phyloP scores from a whole-genome alignment of 768 basidiomycete species.

The Phanerochaete carnosa region DNA sequence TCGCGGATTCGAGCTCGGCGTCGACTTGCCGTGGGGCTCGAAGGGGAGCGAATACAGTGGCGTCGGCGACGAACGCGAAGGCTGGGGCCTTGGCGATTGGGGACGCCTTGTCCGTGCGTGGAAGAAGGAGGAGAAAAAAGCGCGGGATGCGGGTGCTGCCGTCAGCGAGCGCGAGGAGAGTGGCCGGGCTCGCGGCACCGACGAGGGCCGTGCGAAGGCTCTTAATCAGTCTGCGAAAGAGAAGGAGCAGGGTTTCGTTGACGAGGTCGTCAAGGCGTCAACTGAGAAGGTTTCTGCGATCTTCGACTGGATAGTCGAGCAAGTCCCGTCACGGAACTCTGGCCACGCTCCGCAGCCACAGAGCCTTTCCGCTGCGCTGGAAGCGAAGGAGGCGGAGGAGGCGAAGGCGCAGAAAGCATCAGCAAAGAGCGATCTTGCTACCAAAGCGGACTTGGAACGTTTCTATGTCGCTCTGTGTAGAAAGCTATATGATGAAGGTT shows the following conservation, averaged over 20 bases:
- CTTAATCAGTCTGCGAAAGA: constrained; percentile 14
- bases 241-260: constrained; percentile 31
- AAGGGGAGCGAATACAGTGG: constrained; percentile 25
- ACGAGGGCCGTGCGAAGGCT: neutral
- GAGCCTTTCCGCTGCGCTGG: constrained; percentile 1
- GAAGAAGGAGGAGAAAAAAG: constrained; percentile 51
- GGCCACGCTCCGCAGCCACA: constrained; percentile 9
- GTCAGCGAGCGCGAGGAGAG: constrained; percentile 23
- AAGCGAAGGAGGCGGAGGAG: constrained; percentile 6
- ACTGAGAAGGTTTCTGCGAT: constrained; percentile 72
- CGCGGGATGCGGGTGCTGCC: constrained; percentile 32
- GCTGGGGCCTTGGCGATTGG: constrained; percentile 52
- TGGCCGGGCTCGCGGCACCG: neutral
- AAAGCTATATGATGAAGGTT: constrained; percentile 90
- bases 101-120: constrained; percentile 56
- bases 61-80: constrained; percentile 31
- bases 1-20: constrained; percentile 54
- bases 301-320: constrained; percentile 78
- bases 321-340: constrained; percentile 43
- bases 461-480: constrained; percentile 88
- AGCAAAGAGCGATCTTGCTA: constrained; percentile 44
- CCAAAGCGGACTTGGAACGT: constrained; percentile 77
- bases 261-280: constrained; percentile 60
- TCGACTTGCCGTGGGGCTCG: constrained; percentile 41
- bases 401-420: constrained; percentile 24